Evolutionary conservation across 768 basidiomycete genomes (phyloP), one percentile per base, ranked within the genome.

Genomic region (Mycena floridula): DNA sequence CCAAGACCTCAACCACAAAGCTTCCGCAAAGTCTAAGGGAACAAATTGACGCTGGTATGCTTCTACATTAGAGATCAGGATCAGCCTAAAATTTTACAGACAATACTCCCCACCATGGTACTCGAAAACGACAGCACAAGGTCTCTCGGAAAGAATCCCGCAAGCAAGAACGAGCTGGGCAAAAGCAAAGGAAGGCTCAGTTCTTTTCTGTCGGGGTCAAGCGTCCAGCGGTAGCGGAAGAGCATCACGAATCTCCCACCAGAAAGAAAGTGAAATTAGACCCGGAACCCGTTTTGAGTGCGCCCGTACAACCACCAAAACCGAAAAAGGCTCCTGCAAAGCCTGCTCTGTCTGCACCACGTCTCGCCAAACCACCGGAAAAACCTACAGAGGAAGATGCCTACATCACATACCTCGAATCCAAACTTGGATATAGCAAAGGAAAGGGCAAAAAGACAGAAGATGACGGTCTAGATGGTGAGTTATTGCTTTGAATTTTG

Each of bases 391-490:
- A 89, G 48, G 94, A 98, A 53, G 92, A 94, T 55, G 73, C 75
- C 0, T 90, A 94, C 57, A 96, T 97, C 36, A 74, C 81, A 0
- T 82, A 86, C 63, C 66, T 96, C 9, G 94, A 97, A 60, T 68
- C 74, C 0, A 85, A 82, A 59, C 73, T 96, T 15, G 82, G 87
- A 3, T 69, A 82, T 53, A 41, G 60, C 26, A 66, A 73, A 46
- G 57, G 65, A 37, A 72, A 73, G 50, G 73, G 60, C 15, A 69
- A 63, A 21, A 66, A 63, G 0, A 58, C 72, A 25, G 83, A 81
- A 28, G 79, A 78, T 2, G 94, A 97, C 61, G 93, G 91, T 4
- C 65, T 96, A 13, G 89, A 85, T 54, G 94, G 94, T 91, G 56
- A 22, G 72, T 61, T 4, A 7, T 3, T 44, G 9, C 44, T 37